A percentile compares a stretch with the other conserved stretches of the same genome.
Evolutionary conservation across 306 rosid genomes (phyloP).

Genomic region (Quillaja saponaria): DNA sequence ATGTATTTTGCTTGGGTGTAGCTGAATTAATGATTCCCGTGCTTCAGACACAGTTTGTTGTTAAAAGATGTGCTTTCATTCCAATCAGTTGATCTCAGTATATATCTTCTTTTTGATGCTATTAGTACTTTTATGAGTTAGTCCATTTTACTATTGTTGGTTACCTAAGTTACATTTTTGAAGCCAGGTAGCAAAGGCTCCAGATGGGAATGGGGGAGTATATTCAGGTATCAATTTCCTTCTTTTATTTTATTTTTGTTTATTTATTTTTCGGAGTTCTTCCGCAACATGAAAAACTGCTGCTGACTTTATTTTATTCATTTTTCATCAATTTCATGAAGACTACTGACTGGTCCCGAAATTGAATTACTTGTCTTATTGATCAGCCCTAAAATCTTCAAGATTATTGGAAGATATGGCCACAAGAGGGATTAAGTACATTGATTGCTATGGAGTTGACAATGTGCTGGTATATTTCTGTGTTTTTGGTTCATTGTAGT

Average conservation of each 20-base stretch:
- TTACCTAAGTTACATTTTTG: too few species aligned
- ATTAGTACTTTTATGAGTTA: too few species aligned
- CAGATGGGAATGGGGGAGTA: constrained; percentile 99
- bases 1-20: too few species aligned
- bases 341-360: constrained; percentile 9
- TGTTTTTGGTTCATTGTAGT: constrained; percentile 21
- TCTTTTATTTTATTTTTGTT: constrained; percentile 12
- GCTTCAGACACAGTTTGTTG: too few species aligned
- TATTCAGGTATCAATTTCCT: constrained; percentile 57
- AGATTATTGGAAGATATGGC: constrained; percentile 93
- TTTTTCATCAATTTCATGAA: constrained; percentile 23
- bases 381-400: constrained; percentile 77
- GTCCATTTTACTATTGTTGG: too few species aligned
- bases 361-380: constrained; percentile 12
- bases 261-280: neutral
- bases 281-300: constrained; percentile 22
- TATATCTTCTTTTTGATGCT: too few species aligned
- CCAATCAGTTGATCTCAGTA: too few species aligned
- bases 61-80: too few species aligned
- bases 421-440: constrained; percentile 74
- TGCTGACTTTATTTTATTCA: constrained; percentile 15
- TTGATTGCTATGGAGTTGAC: constrained; percentile 98
- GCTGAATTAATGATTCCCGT: too few species aligned
- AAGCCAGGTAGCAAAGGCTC: constrained; percentile 94
- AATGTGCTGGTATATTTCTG: constrained; percentile 73